Conservation (phyloP, 2,329 filamentous ascomycete species). For the Diplodia seriata region DNA sequence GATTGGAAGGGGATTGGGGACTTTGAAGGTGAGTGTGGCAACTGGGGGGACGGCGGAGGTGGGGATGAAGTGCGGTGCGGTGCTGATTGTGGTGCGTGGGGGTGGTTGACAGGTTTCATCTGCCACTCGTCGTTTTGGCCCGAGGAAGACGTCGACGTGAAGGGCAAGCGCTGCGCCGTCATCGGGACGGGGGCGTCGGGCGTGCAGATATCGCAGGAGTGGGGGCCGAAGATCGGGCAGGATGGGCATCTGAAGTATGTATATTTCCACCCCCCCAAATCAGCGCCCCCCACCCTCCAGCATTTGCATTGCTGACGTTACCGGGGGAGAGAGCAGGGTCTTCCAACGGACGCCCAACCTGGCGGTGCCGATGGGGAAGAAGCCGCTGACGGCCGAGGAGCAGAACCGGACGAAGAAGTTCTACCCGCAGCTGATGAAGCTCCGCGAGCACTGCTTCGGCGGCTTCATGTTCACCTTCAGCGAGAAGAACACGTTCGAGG, state of each 20-base stretch:
- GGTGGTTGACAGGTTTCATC: constrained; percentile 42
- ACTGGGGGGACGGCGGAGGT: too few relatives aligned
- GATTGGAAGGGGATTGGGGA: constrained; percentile 65
- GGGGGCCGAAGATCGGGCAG: constrained; percentile 45
- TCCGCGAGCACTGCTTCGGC: constrained; percentile 61
- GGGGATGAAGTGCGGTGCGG: too few relatives aligned
- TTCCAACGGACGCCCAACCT: constrained; percentile 73
- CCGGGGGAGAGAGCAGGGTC: constrained; percentile 54
- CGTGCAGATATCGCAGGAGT: constrained; percentile 69
- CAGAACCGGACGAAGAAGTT: constrained; percentile 55
- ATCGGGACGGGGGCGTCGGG: constrained; percentile 71
- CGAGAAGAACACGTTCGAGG: constrained; percentile 61
- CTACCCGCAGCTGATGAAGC: constrained; percentile 59
- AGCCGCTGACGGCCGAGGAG: constrained; percentile 56
- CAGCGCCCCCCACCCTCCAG: too few relatives aligned
- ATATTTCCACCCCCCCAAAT: too few relatives aligned
- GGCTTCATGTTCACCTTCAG: constrained; percentile 66
- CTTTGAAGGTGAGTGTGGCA: constrained; percentile 60
- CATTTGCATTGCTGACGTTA: too few relatives aligned
- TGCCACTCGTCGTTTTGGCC: constrained; percentile 69
- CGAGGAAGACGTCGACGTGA: constrained; percentile 58
- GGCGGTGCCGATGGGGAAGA: constrained; percentile 66
- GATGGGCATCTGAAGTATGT: constrained; percentile 2
- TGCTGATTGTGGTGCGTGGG: too few relatives aligned
- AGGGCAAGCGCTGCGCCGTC: constrained; percentile 67